Conservation (phyloP, 2,329 filamentous ascomycete genomes). For the Dothideomycetes sp. region DNA sequence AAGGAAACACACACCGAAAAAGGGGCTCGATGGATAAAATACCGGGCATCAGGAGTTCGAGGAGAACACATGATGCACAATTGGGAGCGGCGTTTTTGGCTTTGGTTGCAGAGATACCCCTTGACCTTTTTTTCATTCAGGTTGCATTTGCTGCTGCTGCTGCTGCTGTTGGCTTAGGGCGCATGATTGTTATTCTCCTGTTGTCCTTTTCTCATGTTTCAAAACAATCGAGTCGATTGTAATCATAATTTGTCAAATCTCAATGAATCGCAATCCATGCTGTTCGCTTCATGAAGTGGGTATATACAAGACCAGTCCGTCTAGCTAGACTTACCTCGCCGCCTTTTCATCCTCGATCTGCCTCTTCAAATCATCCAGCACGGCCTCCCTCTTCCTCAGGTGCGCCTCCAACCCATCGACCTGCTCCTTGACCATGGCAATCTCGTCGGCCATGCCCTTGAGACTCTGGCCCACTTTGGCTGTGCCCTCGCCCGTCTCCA, state of each 20-base stretch:
- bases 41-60: too few species aligned
- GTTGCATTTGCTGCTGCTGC: too few species aligned
- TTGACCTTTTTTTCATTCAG: slow-evolving; percentile 6
- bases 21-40: too few species aligned
- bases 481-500: slow-evolving; percentile 62
- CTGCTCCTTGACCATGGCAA: slow-evolving; percentile 86
- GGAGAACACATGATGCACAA: too few species aligned
- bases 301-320: slow-evolving; percentile 1
- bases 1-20: too few species aligned
- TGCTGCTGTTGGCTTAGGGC: too few species aligned
- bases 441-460: slow-evolving; percentile 71
- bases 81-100: slow-evolving; percentile 6
- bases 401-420: slow-evolving; percentile 82
- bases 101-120: slow-evolving; percentile 6
- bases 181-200: too few species aligned
- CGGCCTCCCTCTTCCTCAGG: slow-evolving; percentile 62
- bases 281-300: too few species aligned
- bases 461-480: slow-evolving; percentile 60
- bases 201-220: too few species aligned
- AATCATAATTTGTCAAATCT: too few species aligned
- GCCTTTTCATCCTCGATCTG: slow-evolving; percentile 70
- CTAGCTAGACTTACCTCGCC: slow-evolving; percentile 8
- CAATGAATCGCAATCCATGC: too few species aligned
- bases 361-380: slow-evolving; percentile 62
- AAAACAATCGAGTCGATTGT: too few species aligned